Evolutionary conservation across 768 basidiomycete genomes (phyloP).

Genomic region (Mycena epipterygia): DNA sequence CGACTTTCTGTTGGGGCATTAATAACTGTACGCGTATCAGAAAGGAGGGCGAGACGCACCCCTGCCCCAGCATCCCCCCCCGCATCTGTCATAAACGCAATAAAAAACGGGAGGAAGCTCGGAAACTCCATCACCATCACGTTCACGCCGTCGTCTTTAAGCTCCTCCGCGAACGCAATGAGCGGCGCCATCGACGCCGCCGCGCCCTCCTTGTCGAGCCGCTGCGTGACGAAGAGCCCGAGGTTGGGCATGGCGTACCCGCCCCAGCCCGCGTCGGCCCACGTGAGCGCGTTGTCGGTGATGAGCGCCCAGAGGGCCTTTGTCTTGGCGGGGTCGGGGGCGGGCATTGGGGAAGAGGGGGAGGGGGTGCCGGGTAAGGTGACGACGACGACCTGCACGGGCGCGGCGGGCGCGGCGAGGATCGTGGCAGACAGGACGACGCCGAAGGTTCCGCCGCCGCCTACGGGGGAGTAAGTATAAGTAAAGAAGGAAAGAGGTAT

Average conservation of each 20-base stretch:
- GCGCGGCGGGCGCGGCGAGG: constrained; percentile 53
- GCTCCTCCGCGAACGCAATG: constrained; percentile 49
- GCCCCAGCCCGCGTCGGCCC: constrained; percentile 65
- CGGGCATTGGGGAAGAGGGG: no score
- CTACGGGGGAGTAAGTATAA: constrained; percentile 33
- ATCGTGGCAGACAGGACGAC: constrained; percentile 54
- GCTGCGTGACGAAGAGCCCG: constrained; percentile 62
- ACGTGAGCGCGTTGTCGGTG: constrained; percentile 53
- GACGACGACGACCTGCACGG: constrained; percentile 53
- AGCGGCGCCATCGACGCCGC: constrained; percentile 56
- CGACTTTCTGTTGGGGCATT: constrained; percentile 48
- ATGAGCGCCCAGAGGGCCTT: constrained; percentile 53
- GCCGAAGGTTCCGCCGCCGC: constrained; percentile 63
- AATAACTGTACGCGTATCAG: constrained; percentile 4
- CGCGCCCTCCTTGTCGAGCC: constrained; percentile 51
- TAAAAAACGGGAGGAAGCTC: constrained; percentile 47
- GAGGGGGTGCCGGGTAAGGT: no score
- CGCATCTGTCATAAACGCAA: constrained; percentile 47
- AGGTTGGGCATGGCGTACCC: constrained; percentile 55
- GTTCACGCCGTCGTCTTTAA: constrained; percentile 41
- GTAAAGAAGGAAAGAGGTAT: constrained; percentile 3
- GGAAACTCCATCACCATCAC: constrained; percentile 55
- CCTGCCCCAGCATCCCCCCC: constrained; percentile 47
- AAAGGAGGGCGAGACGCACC: constrained; percentile 42
- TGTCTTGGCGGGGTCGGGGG: constrained; percentile 42